Conservation (phyloP, 352 stramenopile genomes). For the Pythium sp. region DNA sequence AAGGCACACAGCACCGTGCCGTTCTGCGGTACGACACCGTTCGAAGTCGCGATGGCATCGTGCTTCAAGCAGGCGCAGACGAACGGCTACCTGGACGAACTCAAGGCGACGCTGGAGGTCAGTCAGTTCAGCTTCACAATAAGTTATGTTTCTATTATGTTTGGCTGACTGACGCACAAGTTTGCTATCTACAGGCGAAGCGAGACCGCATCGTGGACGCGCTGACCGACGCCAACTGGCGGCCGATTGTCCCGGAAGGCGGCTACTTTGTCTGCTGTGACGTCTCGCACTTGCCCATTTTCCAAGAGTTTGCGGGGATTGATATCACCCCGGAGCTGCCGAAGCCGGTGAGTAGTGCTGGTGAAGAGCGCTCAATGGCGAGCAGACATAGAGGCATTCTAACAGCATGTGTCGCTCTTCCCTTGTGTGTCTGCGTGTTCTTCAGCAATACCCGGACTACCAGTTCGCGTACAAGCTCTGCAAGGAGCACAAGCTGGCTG, state of each 20-base stretch:
- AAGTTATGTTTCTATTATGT: conserved; percentile 6
- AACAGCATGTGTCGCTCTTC: background rate
- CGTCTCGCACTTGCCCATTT: conserved; percentile 62
- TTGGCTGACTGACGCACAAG: background rate
- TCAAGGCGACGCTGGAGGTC: conserved; percentile 59
- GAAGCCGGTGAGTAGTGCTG: conserved; percentile 40
- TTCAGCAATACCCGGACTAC: conserved; percentile 81
- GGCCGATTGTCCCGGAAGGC: conserved; percentile 89
- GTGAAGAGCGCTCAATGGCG: too few species aligned
- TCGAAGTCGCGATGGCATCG: conserved; percentile 91
- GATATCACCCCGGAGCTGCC: conserved; percentile 45
- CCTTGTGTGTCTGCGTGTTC: background rate
- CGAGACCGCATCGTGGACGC: conserved; percentile 82
- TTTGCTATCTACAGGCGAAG: conserved; percentile 52
- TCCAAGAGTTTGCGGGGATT: conserved; percentile 67
- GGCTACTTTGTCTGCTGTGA: conserved; percentile 96
- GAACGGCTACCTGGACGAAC: conserved; percentile 83
- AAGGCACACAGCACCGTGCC: conserved; percentile 85
- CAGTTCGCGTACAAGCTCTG: conserved; percentile 90
- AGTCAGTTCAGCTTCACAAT: conserved; percentile 17
- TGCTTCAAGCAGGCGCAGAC: conserved; percentile 85
- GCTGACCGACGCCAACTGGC: conserved; percentile 80
- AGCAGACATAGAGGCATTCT: background rate
- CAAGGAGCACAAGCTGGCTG: conserved; percentile 86
- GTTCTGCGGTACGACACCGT: conserved; percentile 94